Evolutionary conservation across 306 rosid species (phyloP).

Genomic region (Begonia fuchsioides): DNA sequence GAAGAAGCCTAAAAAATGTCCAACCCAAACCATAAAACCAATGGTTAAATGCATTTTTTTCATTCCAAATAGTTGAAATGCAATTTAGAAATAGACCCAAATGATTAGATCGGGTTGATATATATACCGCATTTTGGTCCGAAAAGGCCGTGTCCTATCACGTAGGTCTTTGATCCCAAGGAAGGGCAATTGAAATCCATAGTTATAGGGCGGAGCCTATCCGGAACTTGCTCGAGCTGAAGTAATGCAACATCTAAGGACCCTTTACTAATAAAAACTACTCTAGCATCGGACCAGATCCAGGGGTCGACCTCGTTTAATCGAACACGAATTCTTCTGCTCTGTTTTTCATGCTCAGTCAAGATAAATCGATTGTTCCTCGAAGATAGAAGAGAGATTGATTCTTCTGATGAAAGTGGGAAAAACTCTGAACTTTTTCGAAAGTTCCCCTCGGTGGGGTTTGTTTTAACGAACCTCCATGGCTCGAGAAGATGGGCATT

Average conservation of each 20-base stretch:
- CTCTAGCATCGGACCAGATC: constrained; percentile 75
- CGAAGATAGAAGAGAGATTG: constrained; percentile 9
- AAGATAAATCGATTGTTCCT: constrained; percentile 18
- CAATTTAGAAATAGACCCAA: neutral
- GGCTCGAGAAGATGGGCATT: constrained; percentile 91
- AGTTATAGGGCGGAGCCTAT: constrained; percentile 47
- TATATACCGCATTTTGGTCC: constrained; percentile 91
- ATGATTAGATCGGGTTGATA: too few species aligned
- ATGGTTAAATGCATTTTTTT: too few species aligned
- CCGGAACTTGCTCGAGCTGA: constrained; percentile 58
- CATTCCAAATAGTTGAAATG: too few species aligned
- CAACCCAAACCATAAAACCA: constrained; percentile 6
- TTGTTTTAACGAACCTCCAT: constrained; percentile 77
- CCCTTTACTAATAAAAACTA: constrained; percentile 62
- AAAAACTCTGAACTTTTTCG: too few species aligned
- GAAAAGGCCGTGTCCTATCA: constrained; percentile 79
- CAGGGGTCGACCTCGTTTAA: constrained; percentile 62
- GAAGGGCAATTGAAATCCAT: constrained; percentile 49
- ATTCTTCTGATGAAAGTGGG: too few species aligned
- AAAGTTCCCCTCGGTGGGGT: constrained; percentile 22
- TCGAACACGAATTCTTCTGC: constrained; percentile 56
- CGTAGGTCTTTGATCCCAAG: constrained; percentile 67
- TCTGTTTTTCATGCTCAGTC: constrained; percentile 20
- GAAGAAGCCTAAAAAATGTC: constrained; percentile 38
- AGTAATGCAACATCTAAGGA: constrained; percentile 85